phyloP scores from a whole-genome alignment of 768 basidiomycete genomes.

The Collybia sordida region DNA sequence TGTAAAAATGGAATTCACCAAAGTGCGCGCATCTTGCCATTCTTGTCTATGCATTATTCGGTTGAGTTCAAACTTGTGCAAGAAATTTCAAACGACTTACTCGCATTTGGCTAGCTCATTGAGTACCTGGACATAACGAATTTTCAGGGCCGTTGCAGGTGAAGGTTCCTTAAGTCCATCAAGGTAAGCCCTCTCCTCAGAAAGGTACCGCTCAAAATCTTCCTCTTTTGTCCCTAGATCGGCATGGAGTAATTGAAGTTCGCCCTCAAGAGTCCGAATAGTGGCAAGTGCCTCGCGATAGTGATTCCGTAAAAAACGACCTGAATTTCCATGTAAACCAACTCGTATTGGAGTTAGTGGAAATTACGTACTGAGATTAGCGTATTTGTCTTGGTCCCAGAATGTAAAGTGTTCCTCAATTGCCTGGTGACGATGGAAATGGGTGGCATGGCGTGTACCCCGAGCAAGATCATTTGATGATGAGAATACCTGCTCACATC shows the following conservation, averaged over 20 bases:
- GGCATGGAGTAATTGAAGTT: background rate
- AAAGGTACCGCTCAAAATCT: background rate
- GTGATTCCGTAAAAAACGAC: background rate
- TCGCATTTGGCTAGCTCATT: background rate
- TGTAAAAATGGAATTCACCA: background rate
- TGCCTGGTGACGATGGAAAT: conserved; percentile 21
- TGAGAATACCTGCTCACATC: conserved; percentile 24
- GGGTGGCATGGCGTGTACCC: conserved; percentile 11
- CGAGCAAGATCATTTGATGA: conserved; percentile 24
- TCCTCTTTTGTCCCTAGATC: background rate
- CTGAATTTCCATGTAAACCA: too few species aligned
- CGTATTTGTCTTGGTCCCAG: conserved; percentile 6
- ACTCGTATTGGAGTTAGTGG: too few species aligned
- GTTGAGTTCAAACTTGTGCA: background rate
- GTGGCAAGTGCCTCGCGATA: background rate
- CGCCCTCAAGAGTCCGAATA: background rate
- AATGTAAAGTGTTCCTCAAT: conserved; percentile 15
- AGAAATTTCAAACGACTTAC: background rate
- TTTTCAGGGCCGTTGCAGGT: background rate
- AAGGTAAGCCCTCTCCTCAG: background rate
- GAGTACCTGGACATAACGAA: background rate
- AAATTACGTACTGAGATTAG: conserved; percentile 9
- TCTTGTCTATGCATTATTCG: background rate
- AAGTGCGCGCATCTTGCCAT: background rate
- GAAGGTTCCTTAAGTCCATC: background rate